Evolutionary conservation across 164 flowering plant genomes (phyloP).

Genomic region (Magnolia changhungtana): DNA sequence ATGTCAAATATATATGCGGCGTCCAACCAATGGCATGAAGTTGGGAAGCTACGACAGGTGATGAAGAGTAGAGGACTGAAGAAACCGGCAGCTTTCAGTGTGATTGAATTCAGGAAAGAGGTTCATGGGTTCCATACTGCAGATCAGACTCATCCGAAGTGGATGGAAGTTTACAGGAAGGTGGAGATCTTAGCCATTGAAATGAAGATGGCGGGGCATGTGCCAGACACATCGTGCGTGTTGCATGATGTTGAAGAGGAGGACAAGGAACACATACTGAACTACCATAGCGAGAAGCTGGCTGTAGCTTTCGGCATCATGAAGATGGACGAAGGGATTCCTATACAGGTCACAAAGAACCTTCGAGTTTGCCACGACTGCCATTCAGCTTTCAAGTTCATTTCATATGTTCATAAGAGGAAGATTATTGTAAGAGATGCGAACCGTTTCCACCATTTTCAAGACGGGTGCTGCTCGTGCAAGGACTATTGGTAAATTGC

Average conservation of each 20-base stretch:
- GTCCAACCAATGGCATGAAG: constrained; percentile 42
- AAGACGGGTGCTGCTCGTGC: constrained; percentile 33
- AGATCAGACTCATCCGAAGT: constrained; percentile 30
- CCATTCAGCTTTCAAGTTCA: constrained; percentile 38
- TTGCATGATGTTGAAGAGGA: constrained; percentile 44
- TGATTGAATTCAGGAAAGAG: constrained; percentile 34
- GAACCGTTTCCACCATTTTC: constrained; percentile 35
- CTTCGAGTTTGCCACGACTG: constrained; percentile 44
- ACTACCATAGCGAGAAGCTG: constrained; percentile 41
- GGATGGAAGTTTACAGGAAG: constrained; percentile 23
- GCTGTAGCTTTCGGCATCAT: constrained; percentile 43
- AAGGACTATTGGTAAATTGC: constrained; percentile 25
- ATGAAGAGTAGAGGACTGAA: constrained; percentile 37
- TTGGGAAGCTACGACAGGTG: constrained; percentile 26
- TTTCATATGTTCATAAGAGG: constrained; percentile 25
- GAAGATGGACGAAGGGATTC: constrained; percentile 21
- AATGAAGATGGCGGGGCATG: constrained; percentile 43
- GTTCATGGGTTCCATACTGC: constrained; percentile 44
- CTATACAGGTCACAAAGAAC: constrained; percentile 38
- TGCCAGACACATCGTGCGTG: constrained; percentile 33
- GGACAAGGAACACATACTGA: constrained; percentile 36
- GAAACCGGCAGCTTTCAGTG: constrained; percentile 45
- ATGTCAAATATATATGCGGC: constrained; percentile 49
- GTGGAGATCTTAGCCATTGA: constrained; percentile 27
- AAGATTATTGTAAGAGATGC: constrained; percentile 31